Evolutionary conservation across 2,329 filamentous ascomycete species (phyloP), one percentile per base, ranked within the genome.

Genomic region (Orbilia ellipsospora): DNA sequence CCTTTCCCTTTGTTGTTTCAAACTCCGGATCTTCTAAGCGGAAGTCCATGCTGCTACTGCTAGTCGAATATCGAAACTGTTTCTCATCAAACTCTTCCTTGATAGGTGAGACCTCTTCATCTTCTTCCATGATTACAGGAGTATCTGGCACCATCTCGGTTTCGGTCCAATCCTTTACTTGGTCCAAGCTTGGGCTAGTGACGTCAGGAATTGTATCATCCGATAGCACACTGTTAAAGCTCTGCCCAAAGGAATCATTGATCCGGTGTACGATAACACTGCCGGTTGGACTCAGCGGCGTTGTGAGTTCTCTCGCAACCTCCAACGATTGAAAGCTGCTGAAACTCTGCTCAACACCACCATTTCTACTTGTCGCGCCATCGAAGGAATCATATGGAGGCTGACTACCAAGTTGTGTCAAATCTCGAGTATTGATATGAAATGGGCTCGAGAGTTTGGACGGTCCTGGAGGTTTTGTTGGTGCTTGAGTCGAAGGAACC

Each of bases 21-120:
- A 64, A 26, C 10, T 68, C 51, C 8, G 59, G 45, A 36, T 48
- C 54, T n/a, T 69, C 59, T 18, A 51, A 12, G 8, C 26, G 18
- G 7, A 63, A n/a, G 26, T 55, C 48, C 7, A 26, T 23, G 12
- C 45, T 28, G 18, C 64, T 59, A 31, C 72, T 59, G 18, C 61
- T 61, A n/a, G 52, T 26, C 4, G 68, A 55, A 42, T 60, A 51
- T 18, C 61, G 52, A 42, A 64, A 65, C 3, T 23, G 15, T 13
- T 26, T 45, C 8, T 68, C 63, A 31, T 62, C 69, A 60, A 59
- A 74, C 7, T 63, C 59, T 6, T 75, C 72, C 40, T 65, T 75
- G 7, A 75, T 56, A 23, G 72, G 72, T 12, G 72, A 75, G 12
- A 75, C 72, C 51, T 68, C 70, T 26, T 57, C 63, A 26, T 75